Evolutionary conservation across 169 alveolate genomes (phyloP).

Genomic region (Eimeria acervulina): DNA sequence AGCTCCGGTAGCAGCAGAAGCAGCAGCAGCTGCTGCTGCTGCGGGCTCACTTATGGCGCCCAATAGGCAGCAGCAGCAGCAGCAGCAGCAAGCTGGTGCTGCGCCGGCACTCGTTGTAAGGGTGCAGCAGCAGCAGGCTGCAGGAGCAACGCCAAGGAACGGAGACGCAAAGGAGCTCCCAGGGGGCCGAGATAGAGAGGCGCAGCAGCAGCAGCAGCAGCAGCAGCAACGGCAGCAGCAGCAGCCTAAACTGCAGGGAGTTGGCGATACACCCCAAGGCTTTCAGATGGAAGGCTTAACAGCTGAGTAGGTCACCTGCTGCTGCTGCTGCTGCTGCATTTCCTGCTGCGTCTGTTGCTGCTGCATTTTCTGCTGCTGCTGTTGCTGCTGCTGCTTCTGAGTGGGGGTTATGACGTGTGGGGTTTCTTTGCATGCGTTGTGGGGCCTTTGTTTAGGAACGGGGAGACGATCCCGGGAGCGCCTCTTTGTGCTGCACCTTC

Average conservation of each 20-base stretch:
- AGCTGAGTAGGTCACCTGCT: not conserved
- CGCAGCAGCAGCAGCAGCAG: too few relatives aligned
- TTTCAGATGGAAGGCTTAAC: not conserved
- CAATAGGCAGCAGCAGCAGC: not conserved
- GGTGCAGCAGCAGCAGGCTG: not conserved
- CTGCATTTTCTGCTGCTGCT: not conserved
- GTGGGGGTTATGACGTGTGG: too few relatives aligned
- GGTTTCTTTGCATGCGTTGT: not conserved
- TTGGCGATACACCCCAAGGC: not conserved
- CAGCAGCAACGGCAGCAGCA: too few relatives aligned
- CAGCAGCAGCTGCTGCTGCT: conserved; percentile 38
- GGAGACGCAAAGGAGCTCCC: not conserved
- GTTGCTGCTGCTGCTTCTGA: too few relatives aligned
- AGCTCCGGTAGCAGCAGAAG: too few relatives aligned
- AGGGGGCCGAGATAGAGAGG: not conserved
- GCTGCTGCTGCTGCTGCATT: not conserved
- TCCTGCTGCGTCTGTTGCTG: not conserved
- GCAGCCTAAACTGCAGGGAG: conserved; percentile 6
- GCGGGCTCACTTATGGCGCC: too few relatives aligned
- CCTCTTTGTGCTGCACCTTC: not conserved
- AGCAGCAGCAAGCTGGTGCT: conserved; percentile 10
- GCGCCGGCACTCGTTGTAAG: not conserved
- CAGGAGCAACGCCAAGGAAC: not conserved
- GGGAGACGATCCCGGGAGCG: not conserved
- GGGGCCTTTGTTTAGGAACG: not conserved